Conservation (phyloP, 176 grass and related monocot genomes). For the Oryza coarctata region DNA sequence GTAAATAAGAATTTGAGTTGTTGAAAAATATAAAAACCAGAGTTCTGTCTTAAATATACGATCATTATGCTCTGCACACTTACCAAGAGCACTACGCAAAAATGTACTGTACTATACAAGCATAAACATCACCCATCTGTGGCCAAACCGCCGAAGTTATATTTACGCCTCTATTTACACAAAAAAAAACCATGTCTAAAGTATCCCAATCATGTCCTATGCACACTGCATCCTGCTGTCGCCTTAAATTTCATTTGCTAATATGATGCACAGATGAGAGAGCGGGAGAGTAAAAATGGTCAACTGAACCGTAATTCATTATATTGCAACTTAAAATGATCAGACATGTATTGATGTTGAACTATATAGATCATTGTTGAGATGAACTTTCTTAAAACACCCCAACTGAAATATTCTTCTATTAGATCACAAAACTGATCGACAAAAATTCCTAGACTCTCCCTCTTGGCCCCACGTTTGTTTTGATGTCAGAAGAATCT, state of each 20-base stretch:
- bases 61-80: neutral
- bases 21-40: neutral
- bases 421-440: conserved; percentile 68
- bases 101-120: neutral
- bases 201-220: neutral
- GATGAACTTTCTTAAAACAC: conserved; percentile 38
- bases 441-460: conserved; percentile 57
- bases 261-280: neutral
- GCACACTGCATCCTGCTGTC: neutral
- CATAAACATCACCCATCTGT: neutral
- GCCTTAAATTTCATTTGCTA: neutral
- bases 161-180: neutral
- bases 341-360: conserved; percentile 63
- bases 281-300: neutral
- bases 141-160: neutral
- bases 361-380: conserved; percentile 52
- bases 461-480: conserved; percentile 39
- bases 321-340: conserved; percentile 60
- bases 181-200: neutral
- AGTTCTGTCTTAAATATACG: neutral
- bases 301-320: conserved; percentile 49
- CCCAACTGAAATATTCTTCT: conserved; percentile 48
- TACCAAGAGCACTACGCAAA: neutral
- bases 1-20: neutral
- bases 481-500: conserved; percentile 42